Evolutionary conservation across 2,329 filamentous ascomycete species (phyloP).

Genomic region (Curvularia sp.): DNA sequence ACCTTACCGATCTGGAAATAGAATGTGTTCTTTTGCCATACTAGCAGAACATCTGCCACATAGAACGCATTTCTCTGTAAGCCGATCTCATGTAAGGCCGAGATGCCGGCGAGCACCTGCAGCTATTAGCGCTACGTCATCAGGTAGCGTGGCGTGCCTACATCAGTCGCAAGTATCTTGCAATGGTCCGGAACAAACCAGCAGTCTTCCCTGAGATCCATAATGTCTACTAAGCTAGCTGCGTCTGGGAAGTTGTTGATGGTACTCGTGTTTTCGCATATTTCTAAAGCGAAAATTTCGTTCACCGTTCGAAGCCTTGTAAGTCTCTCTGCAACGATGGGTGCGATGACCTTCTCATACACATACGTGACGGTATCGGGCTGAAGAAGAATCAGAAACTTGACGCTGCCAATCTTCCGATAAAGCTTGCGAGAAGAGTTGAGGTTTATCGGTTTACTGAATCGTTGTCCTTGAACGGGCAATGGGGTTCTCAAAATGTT

Average conservation of each 20-base stretch:
- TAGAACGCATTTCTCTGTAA: background rate
- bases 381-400: too few species aligned
- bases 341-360: background rate
- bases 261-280: background rate
- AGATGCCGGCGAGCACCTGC: constrained; percentile 1
- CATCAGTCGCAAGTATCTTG: background rate
- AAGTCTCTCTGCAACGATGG: background rate
- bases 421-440: too few species aligned
- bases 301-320: background rate
- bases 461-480: too few species aligned
- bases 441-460: too few species aligned
- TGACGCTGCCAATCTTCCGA: too few species aligned
- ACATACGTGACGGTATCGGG: too few species aligned
- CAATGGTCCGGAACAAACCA: background rate
- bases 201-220: background rate
- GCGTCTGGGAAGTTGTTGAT: background rate
- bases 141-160: background rate
- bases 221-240: background rate
- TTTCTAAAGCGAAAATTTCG: background rate
- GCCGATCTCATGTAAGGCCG: background rate
- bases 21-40: background rate
- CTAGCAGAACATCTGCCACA: background rate
- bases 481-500: too few species aligned
- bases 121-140: background rate
- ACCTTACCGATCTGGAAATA: constrained; percentile 2